Evolutionary conservation across 1,284 basidiomycete species (phyloP).

Genomic region (Ceratobasidium theobromae): DNA sequence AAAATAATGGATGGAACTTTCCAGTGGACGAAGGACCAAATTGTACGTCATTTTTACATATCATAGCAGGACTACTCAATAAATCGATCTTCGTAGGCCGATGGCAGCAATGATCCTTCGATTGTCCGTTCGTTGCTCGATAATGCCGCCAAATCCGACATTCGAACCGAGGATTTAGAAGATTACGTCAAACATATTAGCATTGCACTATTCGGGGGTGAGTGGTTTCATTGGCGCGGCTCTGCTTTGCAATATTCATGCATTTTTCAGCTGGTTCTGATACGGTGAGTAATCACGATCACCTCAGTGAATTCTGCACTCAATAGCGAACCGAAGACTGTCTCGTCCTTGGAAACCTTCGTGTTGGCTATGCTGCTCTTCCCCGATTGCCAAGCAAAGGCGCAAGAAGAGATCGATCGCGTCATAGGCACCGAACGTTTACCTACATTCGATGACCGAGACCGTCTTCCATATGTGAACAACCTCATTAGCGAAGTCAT

Average conservation of each 20-base stretch:
- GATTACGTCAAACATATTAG: conserved; percentile 23
- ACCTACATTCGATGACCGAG: conserved; percentile 37
- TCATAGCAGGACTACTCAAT: not conserved
- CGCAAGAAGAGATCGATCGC: conserved; percentile 39
- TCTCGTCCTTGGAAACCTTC: conserved; percentile 15
- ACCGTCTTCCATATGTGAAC: conserved; percentile 37
- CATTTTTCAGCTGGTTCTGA: conserved; percentile 10
- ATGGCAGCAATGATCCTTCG: conserved; percentile 9
- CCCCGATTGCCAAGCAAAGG: conserved; percentile 36
- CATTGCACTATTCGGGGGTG: conserved; percentile 23
- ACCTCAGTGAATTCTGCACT: not conserved
- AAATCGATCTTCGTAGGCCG: not conserved
- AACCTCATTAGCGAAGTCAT: conserved; percentile 39
- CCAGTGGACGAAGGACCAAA: conserved; percentile 20
- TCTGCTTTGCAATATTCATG: not conserved
- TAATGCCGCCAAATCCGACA: not conserved
- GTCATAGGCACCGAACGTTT: conserved; percentile 39
- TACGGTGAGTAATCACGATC: not conserved
- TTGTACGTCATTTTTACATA: not conserved
- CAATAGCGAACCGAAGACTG: not conserved
- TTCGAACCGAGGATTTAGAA: not conserved
- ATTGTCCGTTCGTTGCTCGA: conserved; percentile 8
- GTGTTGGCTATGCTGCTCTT: conserved; percentile 26
- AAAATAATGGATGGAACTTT: conserved; percentile 7
- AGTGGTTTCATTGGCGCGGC: not conserved